phyloP scores from a whole-genome alignment of 495 filamentous ascomycete species.

The Trypethelium eluteriae region DNA sequence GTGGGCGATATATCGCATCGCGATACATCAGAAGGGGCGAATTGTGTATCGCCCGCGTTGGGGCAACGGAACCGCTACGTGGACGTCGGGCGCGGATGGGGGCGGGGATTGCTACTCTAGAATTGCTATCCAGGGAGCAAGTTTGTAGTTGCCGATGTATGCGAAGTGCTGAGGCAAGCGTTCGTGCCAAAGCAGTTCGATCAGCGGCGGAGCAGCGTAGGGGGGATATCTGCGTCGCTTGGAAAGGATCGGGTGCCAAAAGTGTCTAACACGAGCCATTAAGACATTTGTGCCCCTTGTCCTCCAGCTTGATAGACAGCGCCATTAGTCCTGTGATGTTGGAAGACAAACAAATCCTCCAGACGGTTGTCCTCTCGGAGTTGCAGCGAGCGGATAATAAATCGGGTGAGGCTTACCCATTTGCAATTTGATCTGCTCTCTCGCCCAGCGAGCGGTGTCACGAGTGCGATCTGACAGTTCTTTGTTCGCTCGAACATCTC shows the following conservation, averaged over 20 bases:
- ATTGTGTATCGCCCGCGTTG: no score
- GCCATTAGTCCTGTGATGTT: neutral
- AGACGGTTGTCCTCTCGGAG: neutral
- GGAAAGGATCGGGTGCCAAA: neutral
- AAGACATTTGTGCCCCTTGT: constrained; percentile 9
- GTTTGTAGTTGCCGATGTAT: neutral
- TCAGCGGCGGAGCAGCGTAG: neutral
- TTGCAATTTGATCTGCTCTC: constrained; percentile 94
- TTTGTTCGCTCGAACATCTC: constrained; percentile 75
- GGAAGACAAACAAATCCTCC: neutral
- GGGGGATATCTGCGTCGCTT: neutral
- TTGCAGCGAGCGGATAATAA: neutral
- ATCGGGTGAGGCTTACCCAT: constrained; percentile 38
- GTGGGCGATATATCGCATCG: no score
- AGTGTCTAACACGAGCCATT: neutral
- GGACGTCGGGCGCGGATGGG: no score
- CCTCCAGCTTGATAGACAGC: neutral
- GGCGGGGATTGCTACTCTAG: neutral
- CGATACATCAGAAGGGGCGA: no score
- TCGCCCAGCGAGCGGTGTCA: constrained; percentile 92
- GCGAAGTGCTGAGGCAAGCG: neutral
- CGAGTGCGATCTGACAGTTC: constrained; percentile 76
- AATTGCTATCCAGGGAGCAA: neutral
- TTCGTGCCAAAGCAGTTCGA: neutral
- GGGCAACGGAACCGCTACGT: no score